These are phyloP conservation scores for Aethionema arabicum DNA, from an alignment of 345 rosid species.

Conservation along the genomic window DNA sequence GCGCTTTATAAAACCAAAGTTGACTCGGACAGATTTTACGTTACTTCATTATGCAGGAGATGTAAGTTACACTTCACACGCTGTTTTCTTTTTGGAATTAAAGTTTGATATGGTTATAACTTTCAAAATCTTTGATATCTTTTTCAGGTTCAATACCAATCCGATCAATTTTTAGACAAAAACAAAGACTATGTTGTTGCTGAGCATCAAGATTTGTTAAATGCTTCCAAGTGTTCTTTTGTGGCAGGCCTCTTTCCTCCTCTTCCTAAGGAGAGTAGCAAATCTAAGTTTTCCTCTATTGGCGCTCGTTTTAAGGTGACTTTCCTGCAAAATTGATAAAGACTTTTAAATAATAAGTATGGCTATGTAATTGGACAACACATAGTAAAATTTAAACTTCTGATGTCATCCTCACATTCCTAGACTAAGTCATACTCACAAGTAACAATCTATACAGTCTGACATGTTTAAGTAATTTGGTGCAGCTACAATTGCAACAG, in stretches of 20 bases:
- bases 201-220: conserved; percentile 90
- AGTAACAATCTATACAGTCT: conserved; percentile 22
- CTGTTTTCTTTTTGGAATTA: conserved; percentile 8
- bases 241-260: conserved; percentile 70
- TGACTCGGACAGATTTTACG: conserved; percentile 74
- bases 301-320: conserved; percentile 87
- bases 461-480: conserved; percentile 39
- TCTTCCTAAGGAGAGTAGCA: conserved; percentile 60
- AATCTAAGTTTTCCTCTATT: conserved; percentile 85
- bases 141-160: conserved; percentile 86
- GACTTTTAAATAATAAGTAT: conserved; percentile 5
- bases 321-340: conserved; percentile 10
- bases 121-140: conserved; percentile 27
- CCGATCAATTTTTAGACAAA: conserved; percentile 89
- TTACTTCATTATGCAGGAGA: conserved; percentile 92
- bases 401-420: conserved; percentile 14
- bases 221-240: conserved; percentile 77
- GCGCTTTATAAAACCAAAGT: conserved; percentile 80
- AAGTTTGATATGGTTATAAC: conserved; percentile 9
- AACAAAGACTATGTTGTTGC: conserved; percentile 93
- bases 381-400: conserved; percentile 17
- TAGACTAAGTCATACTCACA: too few species aligned
- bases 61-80: conserved; percentile 43
- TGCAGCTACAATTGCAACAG: conserved; percentile 88
- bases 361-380: conserved; percentile 22